phyloP scores from a whole-genome alignment of 2,329 filamentous ascomycete species.

The Byssochlamys sp. region DNA sequence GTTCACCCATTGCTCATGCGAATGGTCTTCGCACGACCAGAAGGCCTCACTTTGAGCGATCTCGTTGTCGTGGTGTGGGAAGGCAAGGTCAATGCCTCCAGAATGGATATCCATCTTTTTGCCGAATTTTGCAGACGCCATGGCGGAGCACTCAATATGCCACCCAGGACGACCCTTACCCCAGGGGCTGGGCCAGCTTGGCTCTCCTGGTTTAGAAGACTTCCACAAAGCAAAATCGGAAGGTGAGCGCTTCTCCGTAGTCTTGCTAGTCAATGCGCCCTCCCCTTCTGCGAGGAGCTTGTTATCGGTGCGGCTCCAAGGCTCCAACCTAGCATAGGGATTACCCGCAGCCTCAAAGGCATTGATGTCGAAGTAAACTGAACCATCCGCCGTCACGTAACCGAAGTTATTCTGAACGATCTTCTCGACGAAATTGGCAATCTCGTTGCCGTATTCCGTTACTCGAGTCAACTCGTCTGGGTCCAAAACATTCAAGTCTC shows the following conservation, averaged over 20 bases:
- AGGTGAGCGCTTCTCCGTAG: slow-evolving; percentile 59
- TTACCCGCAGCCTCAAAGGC: slow-evolving; percentile 79
- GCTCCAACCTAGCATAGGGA: slow-evolving; percentile 73
- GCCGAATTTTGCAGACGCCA: slow-evolving; percentile 84
- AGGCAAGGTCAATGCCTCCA: slow-evolving; percentile 80
- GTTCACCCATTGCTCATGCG: slow-evolving; percentile 69
- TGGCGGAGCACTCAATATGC: slow-evolving; percentile 95
- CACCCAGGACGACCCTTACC: slow-evolving; percentile 80
- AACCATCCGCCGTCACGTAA: slow-evolving; percentile 65
- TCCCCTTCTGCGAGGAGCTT: slow-evolving; percentile 80
- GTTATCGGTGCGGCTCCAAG: slow-evolving; percentile 75
- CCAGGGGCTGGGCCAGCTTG: slow-evolving; percentile 81
- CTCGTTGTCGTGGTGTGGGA: slow-evolving; percentile 90
- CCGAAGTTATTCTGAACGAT: slow-evolving; percentile 79
- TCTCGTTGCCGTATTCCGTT: slow-evolving; percentile 84
- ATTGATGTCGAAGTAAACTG: slow-evolving; percentile 86
- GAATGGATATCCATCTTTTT: slow-evolving; percentile 84
- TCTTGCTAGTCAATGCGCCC: slow-evolving; percentile 58
- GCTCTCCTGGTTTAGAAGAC: slow-evolving; percentile 80
- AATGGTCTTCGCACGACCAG: slow-evolving; percentile 41
- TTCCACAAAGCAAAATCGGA: slow-evolving; percentile 94
- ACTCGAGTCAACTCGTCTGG: slow-evolving; percentile 78
- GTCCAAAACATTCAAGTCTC: slow-evolving; percentile 69
- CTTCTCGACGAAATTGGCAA: slow-evolving; percentile 71
- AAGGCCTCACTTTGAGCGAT: slow-evolving; percentile 84